Base-by-base conservation (phyloP, 1,284 basidiomycete genomes). In the Cystobasidium sp. region DNA sequence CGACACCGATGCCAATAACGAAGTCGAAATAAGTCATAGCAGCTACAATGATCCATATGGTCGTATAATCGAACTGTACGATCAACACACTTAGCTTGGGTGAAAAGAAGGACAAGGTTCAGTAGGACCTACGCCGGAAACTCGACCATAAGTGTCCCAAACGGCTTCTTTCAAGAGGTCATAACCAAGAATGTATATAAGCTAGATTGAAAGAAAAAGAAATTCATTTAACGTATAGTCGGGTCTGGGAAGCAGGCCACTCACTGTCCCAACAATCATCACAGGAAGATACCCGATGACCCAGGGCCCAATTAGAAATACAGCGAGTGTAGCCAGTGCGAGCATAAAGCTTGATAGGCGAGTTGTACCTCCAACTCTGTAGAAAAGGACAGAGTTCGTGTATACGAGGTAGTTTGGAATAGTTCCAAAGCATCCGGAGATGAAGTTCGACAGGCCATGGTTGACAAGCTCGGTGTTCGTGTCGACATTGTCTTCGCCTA, bases 131-230 rank as follows among this genome's bases (percentile, higher is more conserved):
- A 68, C 67, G 22, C 62, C 61, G 6, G 76, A 74, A 10, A 94
- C 93, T 20, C 94, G 88, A 81, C 93, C 88, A 58, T 93, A 86
- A 3, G 95, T 97, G 83, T 99, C 96, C 94, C 94, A 98, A 4
- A 98, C 83, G 0, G 96, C 94, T 81, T 97, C 96, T 80, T 96
- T 96, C 43, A 93, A 88, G 41, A 99, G 87, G 79, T 99, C 96
- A 75, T 98, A 88, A 0, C 96, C 96, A 31, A 99, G 87, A 10
- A 97, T 93, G 78, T 94, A 96, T 80, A 99, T 98, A 74, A 99
- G 86, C 1, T 66, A 46, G 53, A 37, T 16, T 4, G 18, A 46
- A 14, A 10, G 14, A 8, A n/a, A 49, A 12, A 20, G 16, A 6
- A 44, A 22, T 43, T 12, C 53, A 44, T 41, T 67, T 20, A 16